Evolutionary conservation across 495 filamentous ascomycete genomes (phyloP), one percentile per base, ranked within the genome.

Genomic region (Penicillium argentinense): DNA sequence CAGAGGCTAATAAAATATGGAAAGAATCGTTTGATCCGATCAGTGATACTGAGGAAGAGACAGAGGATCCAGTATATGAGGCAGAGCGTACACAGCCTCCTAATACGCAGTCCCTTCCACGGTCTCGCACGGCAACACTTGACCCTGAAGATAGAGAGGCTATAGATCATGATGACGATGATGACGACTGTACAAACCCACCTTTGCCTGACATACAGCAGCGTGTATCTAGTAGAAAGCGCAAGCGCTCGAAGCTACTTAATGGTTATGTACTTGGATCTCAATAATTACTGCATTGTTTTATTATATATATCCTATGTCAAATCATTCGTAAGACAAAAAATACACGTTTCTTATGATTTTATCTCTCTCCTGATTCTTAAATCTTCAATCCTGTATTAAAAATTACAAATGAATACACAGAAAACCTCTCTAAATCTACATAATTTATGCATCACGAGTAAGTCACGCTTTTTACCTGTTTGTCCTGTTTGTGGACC

Each of bases 181-280:
- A 41, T 28, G 29, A 44, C 29, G 19, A 44, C 18, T 18, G 34
- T 14, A 21, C 12, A 32, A 44, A 44, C 41, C 41, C 27, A 8
- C 22, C 29, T 33, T 14, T 44, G 29, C 29, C 41, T 44, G 18
- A 44, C 19, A 44, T 17, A 19, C 18, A 44, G 27, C 12, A 44
- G 41, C 19, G 29, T 44, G 19, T 44, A 44, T 44, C 41, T 44
- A 44, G 41, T 34, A 44, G 41, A 24, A 44, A 44, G 41, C 41
- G 27, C 23, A 33, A 44, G 41, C 41, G 29, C 41, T 33, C 5
- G 13, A 44, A 44, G 41, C 41, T 44, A 44, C 41, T 44, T 44
- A 16, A 44, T 9, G 41, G 41, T 28, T 44, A 34, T 30, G n/a
- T 44, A 28, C 41, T 44, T 44, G 17, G 27, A 30, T 44, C 41